Base-by-base conservation (phyloP, 495 filamentous ascomycete genomes). In the Paragyromitra xinjiangensis region DNA sequence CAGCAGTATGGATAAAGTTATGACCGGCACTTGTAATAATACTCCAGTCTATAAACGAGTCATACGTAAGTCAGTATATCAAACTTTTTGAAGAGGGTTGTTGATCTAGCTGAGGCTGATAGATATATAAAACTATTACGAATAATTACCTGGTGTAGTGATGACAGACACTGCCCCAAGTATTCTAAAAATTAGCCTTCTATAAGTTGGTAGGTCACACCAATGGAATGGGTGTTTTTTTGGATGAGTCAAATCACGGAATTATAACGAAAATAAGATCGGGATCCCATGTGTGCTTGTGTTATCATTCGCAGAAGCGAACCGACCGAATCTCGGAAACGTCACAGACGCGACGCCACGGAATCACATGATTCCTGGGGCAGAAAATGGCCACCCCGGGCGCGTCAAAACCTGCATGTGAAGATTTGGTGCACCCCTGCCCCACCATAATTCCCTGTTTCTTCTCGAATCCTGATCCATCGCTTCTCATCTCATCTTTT, bases 391-490 rank as follows among this genome's bases (percentile, higher is more conserved):
- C 50, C 24, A 51, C 37, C 50, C 71, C 24, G 39, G 48, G 59
- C 62, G 62, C 71, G 51, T 74, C 50, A 64, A 61, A 73, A 50
- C 64, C 3, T 68, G 63, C 71, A 74, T 69, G 71, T 74, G 71
- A 74, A 50, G 19, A 8, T 62, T 19, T 50, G 26, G 22, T 5
- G 26, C 39, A 50, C 9, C 42, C 66, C 51, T 44, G 51, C 16
- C 37, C 37, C 26, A n/a, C 51, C 50, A 45, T 26, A 12, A n/a
- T 39, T 56, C 65, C 42, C 34, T 42, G 12, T 14, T 56, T 62
- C 45, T 26, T 44, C 22, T 56, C 9, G 14, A 22, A 69, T 61
- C 39, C 51, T 39, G 39, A 64, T 37, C 48, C 61, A 73, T 44
- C 16, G 48, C 44, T 26, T 51, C 44, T 59, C 62, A 69, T 69